Evolutionary conservation across 768 basidiomycete species (phyloP).

Genomic region (Dentipellis sp.): DNA sequence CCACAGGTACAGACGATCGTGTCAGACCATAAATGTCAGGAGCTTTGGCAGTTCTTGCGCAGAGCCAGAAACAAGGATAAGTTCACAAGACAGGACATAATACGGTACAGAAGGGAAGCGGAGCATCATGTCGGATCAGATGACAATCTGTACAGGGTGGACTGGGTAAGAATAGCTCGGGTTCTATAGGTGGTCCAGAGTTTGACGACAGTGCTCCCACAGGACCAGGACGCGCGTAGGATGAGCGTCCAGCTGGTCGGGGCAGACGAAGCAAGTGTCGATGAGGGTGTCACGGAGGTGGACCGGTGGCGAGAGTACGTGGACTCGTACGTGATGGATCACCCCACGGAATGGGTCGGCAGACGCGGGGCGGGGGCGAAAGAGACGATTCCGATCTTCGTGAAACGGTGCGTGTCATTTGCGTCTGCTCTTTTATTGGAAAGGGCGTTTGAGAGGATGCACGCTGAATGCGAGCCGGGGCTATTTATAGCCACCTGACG

Average conservation of each 20-base stretch:
- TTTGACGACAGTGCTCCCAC: constrained; percentile 9
- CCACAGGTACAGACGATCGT: constrained; percentile 77
- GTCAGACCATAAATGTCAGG: constrained; percentile 79
- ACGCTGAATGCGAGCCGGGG: background rate
- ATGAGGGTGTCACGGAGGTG: constrained; percentile 37
- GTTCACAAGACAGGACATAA: constrained; percentile 53
- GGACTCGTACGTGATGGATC: constrained; percentile 59
- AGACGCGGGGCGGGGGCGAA: constrained; percentile 26
- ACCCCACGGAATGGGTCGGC: constrained; percentile 66
- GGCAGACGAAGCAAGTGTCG: constrained; percentile 54
- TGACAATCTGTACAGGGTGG: constrained; percentile 67
- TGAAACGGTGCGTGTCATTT: constrained; percentile 5
- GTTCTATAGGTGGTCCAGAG: constrained; percentile 5
- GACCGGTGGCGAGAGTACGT: constrained; percentile 70
- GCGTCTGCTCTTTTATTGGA: background rate
- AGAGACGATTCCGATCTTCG: constrained; percentile 16
- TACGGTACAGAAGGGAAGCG: constrained; percentile 73
- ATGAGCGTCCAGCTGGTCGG: constrained; percentile 57
- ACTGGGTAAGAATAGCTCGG: constrained; percentile 55
- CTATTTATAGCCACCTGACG: constrained; percentile 47
- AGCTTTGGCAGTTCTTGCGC: constrained; percentile 71
- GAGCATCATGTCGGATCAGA: constrained; percentile 68
- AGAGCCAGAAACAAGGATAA: constrained; percentile 44
- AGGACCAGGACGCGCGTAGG: constrained; percentile 47
- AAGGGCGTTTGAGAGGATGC: background rate